phyloP scores from a whole-genome alignment of 441 rosid genomes.

The Raphanus hybrid region DNA sequence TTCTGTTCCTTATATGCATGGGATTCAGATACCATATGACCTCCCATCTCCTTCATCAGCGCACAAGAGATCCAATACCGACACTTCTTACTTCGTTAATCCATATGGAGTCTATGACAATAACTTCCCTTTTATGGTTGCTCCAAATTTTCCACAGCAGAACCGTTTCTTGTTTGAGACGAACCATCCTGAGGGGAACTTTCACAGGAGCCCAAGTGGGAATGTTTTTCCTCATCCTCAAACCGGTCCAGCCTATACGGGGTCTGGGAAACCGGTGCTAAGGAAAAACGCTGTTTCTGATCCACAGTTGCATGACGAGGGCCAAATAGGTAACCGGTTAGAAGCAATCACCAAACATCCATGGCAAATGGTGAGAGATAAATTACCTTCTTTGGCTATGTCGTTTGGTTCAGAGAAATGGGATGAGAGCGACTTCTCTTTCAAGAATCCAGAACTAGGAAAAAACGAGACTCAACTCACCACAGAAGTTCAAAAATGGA shows the following conservation, averaged over 20 bases:
- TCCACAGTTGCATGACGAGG: constrained; percentile 57
- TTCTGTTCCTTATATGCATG: constrained; percentile 45
- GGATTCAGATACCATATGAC: constrained; percentile 42
- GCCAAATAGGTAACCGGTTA: constrained; percentile 39
- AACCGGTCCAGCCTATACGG: constrained; percentile 42
- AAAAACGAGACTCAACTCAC: constrained; percentile 24
- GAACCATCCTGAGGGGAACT: constrained; percentile 44
- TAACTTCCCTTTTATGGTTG: constrained; percentile 40
- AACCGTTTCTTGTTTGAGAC: constrained; percentile 51
- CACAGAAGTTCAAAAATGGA: neutral
- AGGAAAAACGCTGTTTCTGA: constrained; percentile 66
- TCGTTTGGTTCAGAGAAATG: no score
- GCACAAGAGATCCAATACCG: constrained; percentile 49
- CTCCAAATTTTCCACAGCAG: constrained; percentile 47
- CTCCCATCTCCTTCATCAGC: constrained; percentile 57
- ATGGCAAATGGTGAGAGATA: no score
- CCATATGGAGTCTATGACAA: constrained; percentile 41
- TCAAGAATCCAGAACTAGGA: constrained; percentile 25
- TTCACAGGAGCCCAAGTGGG: constrained; percentile 54
- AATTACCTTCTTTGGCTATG: no score
- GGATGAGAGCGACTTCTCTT: no score
- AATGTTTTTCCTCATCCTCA: constrained; percentile 42
- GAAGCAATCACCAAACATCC: constrained; percentile 39
- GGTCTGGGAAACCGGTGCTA: constrained; percentile 41
- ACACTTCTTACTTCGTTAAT: constrained; percentile 46